These are phyloP conservation scores for Mimosa bimucronata DNA, from an alignment of 306 rosid species.

Conservation along the genomic window DNA sequence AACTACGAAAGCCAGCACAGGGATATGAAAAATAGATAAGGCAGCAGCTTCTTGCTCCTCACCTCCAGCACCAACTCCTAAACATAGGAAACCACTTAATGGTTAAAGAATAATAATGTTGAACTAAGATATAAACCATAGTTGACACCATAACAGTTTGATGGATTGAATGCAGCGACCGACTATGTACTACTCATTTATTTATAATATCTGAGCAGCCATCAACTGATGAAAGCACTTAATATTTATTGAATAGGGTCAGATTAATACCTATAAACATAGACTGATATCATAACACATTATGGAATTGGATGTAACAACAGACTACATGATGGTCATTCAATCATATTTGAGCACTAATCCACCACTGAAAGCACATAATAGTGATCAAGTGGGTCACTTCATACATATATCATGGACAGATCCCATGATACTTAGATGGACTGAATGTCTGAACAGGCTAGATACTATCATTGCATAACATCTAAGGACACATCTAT, in stretches of 20 bases:
- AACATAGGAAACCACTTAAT: slow-evolving; percentile 29
- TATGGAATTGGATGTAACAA: background rate
- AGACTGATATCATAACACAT: slow-evolving; percentile 16
- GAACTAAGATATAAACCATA: slow-evolving; percentile 22
- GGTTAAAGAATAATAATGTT: slow-evolving; percentile 12
- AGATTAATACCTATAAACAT: slow-evolving; percentile 24
- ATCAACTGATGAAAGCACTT: slow-evolving; percentile 21
- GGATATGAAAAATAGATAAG: slow-evolving; percentile 77
- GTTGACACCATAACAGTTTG: background rate
- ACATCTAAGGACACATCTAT: background rate
- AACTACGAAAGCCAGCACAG: slow-evolving; percentile 81
- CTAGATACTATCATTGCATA: slow-evolving; percentile 6
- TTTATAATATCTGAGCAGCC: background rate
- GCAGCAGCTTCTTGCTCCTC: slow-evolving; percentile 88
- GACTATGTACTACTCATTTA: slow-evolving; percentile 18
- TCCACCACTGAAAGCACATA: slow-evolving; percentile 11
- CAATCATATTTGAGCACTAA: slow-evolving; percentile 13
- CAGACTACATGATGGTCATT: background rate
- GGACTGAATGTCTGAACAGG: slow-evolving; percentile 21
- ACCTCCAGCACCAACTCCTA: slow-evolving; percentile 99
- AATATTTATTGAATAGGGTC: slow-evolving; percentile 9
- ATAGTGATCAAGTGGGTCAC: slow-evolving; percentile 16
- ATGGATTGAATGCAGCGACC: background rate
- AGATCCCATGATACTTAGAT: slow-evolving; percentile 4
- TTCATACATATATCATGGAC: slow-evolving; percentile 20